A percentile compares a stretch with the other conserved stretches of the same genome.
These are phyloP conservation scores for Cerrena zonata DNA, from an alignment of 1,284 basidiomycete genomes.

Conservation along the genomic window DNA sequence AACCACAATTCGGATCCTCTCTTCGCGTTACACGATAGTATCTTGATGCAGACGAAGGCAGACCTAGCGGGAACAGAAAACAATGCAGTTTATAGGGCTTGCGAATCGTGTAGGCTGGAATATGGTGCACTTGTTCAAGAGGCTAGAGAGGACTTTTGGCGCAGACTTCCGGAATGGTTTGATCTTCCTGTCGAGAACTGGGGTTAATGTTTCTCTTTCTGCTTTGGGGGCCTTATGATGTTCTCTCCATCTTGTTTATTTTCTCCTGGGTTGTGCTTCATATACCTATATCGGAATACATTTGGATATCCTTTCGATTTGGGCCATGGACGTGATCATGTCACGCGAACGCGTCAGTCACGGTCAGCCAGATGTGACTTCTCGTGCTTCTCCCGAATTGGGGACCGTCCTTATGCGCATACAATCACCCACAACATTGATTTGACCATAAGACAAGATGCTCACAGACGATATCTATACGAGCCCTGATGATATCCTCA, in stretches of 20 bases:
- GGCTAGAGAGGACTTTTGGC: constrained; percentile 60
- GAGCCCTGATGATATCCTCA: too few species aligned
- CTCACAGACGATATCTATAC: too few species aligned
- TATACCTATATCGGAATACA: too few species aligned
- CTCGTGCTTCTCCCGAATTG: not conserved
- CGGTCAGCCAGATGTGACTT: not conserved
- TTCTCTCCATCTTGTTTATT: too few species aligned
- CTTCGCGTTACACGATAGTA: constrained; percentile 59
- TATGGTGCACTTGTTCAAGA: constrained; percentile 51
- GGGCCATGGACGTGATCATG: too few species aligned
- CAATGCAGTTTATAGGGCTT: constrained; percentile 44
- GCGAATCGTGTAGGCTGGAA: constrained; percentile 57
- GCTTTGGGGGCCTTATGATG: not conserved
- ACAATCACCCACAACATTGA: too few species aligned
- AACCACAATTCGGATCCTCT: constrained; percentile 64
- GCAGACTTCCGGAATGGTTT: constrained; percentile 60
- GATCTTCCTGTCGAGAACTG: constrained; percentile 48
- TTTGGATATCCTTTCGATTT: too few species aligned
- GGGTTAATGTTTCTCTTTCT: constrained; percentile 30
- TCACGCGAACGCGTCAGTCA: not conserved
- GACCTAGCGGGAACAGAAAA: constrained; percentile 38
- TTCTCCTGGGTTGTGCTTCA: too few species aligned
- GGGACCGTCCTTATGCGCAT: too few species aligned
- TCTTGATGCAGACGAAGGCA: constrained; percentile 55
- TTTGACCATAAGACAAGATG: too few species aligned